Evolutionary conservation across 2,329 filamentous ascomycete species (phyloP), one percentile per base, ranked within the genome.

Genomic region (Beauveria bassiana): DNA sequence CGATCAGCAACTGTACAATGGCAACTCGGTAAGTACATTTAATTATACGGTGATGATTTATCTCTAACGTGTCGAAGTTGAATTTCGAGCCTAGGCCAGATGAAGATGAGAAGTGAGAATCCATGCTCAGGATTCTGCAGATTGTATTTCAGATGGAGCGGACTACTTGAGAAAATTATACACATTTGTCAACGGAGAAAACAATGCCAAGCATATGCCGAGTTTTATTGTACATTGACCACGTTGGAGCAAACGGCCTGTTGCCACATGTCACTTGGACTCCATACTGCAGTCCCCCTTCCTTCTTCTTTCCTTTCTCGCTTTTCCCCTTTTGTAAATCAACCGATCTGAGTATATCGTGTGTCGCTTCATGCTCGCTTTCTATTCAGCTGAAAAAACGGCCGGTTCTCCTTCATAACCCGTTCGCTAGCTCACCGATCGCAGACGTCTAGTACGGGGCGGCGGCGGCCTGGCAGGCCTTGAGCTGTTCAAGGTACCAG

Each of bases 401-500:
- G 31, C 40, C 10, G 16, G 20, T 22, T 51, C 24, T 34, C n/a
- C 28, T 20, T 46, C 45, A 22, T 43, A 7, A 12, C n/a, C 9
- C 26, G 45, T 57, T 4, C 0, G 9, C 5, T 28, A 14, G 12
- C 14, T 38, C 5, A 8, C 4, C n/a, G 7, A 2, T n/a, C 28
- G 22, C 12, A 2, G 2, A 7, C 1, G 24, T 63, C 73, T 86
- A 91, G 78, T 91, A 90, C 69, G 80, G 85, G 76, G 81, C 85
- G 61, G 90, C 87, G 68, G 90, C 89, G 66, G 84, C 79, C 81
- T 93, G 90, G 82, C 90, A 93, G 61, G 90, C 89, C 83, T 93
- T 93, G 77, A 99, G 82, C 84, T 99, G 93, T 76, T 99, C 95
- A 70, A 99, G 80, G 77, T 99, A 99, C 93, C 93, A 99, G 68